Conservation (phyloP, 352 stramenopile genomes). For the Albugo laibachii region DNA sequence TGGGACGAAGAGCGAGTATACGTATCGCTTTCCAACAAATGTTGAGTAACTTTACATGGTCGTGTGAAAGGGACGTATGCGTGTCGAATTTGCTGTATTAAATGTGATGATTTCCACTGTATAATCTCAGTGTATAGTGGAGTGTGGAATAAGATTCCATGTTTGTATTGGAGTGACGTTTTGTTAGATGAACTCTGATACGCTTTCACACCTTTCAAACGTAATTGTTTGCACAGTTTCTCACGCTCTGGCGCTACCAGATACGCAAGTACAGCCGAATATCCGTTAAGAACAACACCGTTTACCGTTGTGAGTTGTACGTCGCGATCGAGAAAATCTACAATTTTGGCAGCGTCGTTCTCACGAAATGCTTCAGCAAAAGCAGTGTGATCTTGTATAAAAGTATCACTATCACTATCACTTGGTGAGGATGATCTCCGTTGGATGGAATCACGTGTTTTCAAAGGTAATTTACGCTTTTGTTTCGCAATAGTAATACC, state of each 20-base stretch:
- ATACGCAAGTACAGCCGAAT: constrained; percentile 43
- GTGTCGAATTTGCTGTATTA: too few species aligned
- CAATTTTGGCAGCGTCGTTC: not conserved
- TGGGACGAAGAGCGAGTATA: too few species aligned
- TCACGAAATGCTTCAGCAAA: not conserved
- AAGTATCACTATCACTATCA: not conserved
- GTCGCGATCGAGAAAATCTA: not conserved
- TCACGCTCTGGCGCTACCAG: constrained; percentile 46
- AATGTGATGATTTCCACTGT: constrained; percentile 18
- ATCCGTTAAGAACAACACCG: constrained; percentile 17
- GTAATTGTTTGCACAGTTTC: constrained; percentile 42
- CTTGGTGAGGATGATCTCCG: not conserved
- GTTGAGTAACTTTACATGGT: too few species aligned
- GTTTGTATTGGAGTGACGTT: constrained; percentile 55
- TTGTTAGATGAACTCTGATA: constrained; percentile 19
- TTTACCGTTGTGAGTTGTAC: constrained; percentile 14
- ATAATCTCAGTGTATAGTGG: constrained; percentile 45
- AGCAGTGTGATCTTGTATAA: not conserved
- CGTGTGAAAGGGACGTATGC: too few species aligned
- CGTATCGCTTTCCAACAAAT: too few species aligned
- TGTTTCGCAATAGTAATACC: not conserved
- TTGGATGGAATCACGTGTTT: not conserved
- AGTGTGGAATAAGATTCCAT: constrained; percentile 46
- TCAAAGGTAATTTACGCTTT: not conserved
- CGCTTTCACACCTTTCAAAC: constrained; percentile 35